Conservation (phyloP, 805 yeast genomes). For the Candida qinlingensis region DNA sequence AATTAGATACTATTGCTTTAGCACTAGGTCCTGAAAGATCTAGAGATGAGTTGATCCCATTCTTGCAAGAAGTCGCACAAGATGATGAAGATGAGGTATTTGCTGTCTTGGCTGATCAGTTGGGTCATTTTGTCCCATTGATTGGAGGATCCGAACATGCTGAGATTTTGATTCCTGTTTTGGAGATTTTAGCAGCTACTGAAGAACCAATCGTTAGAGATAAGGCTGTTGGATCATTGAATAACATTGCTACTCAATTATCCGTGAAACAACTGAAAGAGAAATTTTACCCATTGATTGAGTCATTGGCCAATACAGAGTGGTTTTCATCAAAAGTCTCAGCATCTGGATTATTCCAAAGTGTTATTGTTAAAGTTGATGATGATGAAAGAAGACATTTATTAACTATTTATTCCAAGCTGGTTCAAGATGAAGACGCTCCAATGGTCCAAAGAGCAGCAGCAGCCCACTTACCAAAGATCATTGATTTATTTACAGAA, state of each 20-base stretch:
- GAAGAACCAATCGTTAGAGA: constrained; percentile 97
- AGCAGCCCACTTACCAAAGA: constrained; percentile 72
- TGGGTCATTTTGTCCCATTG: constrained; percentile 81
- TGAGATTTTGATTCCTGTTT: constrained; percentile 47
- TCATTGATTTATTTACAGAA: constrained; percentile 56
- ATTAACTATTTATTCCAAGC: constrained; percentile 58
- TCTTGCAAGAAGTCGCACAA: constrained; percentile 76
- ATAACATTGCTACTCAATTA: constrained; percentile 60
- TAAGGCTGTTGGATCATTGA: constrained; percentile 83
- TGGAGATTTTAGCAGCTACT: constrained; percentile 81
- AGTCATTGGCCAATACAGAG: constrained; percentile 74
- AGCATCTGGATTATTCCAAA: constrained; percentile 80
- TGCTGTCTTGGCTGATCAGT: constrained; percentile 85
- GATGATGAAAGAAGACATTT: constrained; percentile 53
- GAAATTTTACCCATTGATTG: constrained; percentile 70
- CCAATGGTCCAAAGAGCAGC: constrained; percentile 98
- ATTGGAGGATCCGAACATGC: constrained; percentile 79
- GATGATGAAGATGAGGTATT: constrained; percentile 99
- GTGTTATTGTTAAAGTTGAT: constrained; percentile 57
- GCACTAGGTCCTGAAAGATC: constrained; percentile 95
- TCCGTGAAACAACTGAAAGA: constrained; percentile 57
- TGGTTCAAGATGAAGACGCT: constrained; percentile 76
- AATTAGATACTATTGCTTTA: constrained; percentile 87
- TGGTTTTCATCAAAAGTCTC: constrained; percentile 96
- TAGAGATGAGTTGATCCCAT: constrained; percentile 82